Conservation (phyloP, 495 filamentous ascomycete genomes). For the Cenococcum geophilum region DNA sequence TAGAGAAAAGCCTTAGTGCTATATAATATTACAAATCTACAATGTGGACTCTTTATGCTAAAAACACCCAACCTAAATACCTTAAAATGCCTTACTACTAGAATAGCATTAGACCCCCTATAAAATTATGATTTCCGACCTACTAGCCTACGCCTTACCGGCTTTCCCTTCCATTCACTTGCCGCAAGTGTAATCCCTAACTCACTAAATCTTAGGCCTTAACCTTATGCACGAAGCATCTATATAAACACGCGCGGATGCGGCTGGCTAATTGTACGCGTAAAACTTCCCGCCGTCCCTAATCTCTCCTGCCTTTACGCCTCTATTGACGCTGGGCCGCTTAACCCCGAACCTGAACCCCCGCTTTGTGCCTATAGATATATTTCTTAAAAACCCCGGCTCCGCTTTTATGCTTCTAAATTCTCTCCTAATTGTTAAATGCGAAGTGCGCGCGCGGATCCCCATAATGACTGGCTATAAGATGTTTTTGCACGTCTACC, state of each 20-base stretch:
- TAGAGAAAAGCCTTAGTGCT: neutral
- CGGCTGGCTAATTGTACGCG: neutral
- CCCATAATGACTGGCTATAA: slow-evolving; percentile 70
- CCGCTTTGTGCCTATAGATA: slow-evolving; percentile 33
- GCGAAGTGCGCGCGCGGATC: slow-evolving; percentile 43
- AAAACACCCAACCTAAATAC: neutral
- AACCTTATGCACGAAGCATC: slow-evolving; percentile 19
- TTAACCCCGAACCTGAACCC: slow-evolving; percentile 31
- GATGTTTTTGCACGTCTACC: slow-evolving; percentile 96
- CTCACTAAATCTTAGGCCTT: slow-evolving; percentile 25
- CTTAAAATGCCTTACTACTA: neutral
- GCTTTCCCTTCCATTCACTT: slow-evolving; percentile 33
- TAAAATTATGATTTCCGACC: slow-evolving; percentile 28
- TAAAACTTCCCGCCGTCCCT: slow-evolving; percentile 31
- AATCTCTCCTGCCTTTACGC: slow-evolving; percentile 43
- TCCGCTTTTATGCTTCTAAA: slow-evolving; percentile 29
- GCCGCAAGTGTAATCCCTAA: slow-evolving; percentile 25
- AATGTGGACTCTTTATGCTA: neutral
- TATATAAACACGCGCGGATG: slow-evolving; percentile 3
- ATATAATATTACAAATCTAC: neutral
- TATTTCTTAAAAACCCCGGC: slow-evolving; percentile 5
- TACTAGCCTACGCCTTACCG: slow-evolving; percentile 39
- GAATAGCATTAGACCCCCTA: neutral
- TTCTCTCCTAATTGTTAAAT: slow-evolving; percentile 38
- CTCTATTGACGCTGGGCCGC: slow-evolving; percentile 38